phyloP scores from a whole-genome alignment of 2,329 filamentous ascomycete genomes.

The Talaromyces pinophilus region DNA sequence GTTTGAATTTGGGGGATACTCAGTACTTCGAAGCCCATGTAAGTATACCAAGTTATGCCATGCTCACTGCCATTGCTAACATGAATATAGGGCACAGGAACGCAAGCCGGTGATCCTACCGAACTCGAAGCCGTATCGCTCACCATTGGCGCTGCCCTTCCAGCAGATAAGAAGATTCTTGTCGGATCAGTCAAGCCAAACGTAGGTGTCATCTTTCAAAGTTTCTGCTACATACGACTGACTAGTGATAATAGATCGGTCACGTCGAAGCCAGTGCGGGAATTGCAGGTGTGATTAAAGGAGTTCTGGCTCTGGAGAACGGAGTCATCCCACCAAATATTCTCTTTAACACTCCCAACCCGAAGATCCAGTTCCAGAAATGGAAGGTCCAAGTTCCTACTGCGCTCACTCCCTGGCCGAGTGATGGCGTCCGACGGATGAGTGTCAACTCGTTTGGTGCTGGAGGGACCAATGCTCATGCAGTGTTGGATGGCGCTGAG shows the following conservation, averaged over 20 bases:
- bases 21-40: conserved; percentile 47
- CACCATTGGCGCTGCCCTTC: not conserved
- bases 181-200: not conserved
- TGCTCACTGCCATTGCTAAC: not conserved
- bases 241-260: conserved; percentile 29
- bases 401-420: conserved; percentile 31
- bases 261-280: conserved; percentile 36
- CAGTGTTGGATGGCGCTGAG: conserved; percentile 13
- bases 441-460: conserved; percentile 40
- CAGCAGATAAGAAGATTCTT: not conserved
- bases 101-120: conserved; percentile 29
- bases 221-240: not conserved
- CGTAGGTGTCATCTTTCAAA: not conserved
- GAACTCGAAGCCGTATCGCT: conserved; percentile 19
- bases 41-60: not conserved
- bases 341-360: conserved; percentile 28
- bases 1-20: conserved; percentile 19
- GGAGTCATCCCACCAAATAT: conserved; percentile 32
- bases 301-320: conserved; percentile 40
- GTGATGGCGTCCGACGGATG: not conserved
- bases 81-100: conserved; percentile 33
- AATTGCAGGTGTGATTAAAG: conserved; percentile 30
- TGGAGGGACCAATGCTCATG: conserved; percentile 41
- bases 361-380: conserved; percentile 24
- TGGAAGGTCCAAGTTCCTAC: conserved; percentile 27